Base-by-base conservation (phyloP, 2,329 filamentous ascomycete species). In the Paraconiothyrium sp. region DNA sequence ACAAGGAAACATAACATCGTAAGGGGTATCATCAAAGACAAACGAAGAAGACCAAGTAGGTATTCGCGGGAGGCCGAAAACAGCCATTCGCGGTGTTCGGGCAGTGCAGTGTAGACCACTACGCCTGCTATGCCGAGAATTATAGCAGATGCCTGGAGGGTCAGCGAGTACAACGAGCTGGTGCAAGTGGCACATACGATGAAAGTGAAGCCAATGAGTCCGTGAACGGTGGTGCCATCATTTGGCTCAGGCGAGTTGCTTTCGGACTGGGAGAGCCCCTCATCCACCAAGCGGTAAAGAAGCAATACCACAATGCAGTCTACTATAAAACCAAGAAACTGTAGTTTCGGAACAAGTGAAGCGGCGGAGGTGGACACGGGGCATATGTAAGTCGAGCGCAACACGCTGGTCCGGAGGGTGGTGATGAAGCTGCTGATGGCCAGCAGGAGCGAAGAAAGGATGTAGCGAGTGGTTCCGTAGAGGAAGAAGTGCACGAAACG, bases 21-120 rank as follows among this genome's bases (percentile, higher is more conserved):
- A 70, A 74, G 71, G 72, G 75, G 73, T 76, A 76, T 76, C 73
- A 73, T 73, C 68, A 77, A 72, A 67, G 71, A 73, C 61, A 77
- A 72, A 69, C 72, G 69, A 63, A 75, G 71, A 69, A 77, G 69
- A 68, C 67, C 66, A 63, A 70, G 68, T 35, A 75, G 62, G 68
- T 74, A 76, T 65, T 75, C 72, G 59, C 70, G 67, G 62, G 73
- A 62, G 67, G 72, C 67, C 4, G 65, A 67, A 54, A 77, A 67
- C 64, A 77, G 71, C 75, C 74, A 76, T 55, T 75, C 62, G 65
- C 75, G 75, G 47, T 77, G 70, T 65, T 77, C 72, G 35, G 75
- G 74, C 69, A 76, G 70, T 41, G 69, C 67, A 34, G 66, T 61
- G 54, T 75, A 76, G 41, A 72, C 65, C 49, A 72, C 57, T 10